Base-by-base conservation (phyloP, 177 flowering plant species). In the Viscum album region DNA sequence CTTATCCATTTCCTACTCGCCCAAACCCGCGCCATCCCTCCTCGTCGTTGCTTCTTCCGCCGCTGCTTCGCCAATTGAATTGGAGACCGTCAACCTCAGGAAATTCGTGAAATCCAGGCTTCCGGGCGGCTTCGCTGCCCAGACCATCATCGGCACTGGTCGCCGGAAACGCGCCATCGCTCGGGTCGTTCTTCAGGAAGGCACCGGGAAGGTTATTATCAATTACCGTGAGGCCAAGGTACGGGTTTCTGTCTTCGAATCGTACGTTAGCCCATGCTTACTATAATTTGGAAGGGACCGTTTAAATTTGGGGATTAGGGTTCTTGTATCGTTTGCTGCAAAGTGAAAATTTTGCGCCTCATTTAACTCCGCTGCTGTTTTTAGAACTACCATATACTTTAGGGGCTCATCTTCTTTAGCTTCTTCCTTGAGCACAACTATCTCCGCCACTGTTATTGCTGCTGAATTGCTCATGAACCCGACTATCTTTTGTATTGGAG, bases 111-210 rank as follows among this genome's bases (percentile, higher is more conserved):
- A 93, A 70, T 77, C 90, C 30, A 76, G 90, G 68, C 96, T 93
- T 63, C 92, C 96, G 0, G 98, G 97, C 21, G 98, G 98, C 0
- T 88, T 93, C 52, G 97, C 98, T 0, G 95, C 98, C 10, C 98
- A 93, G 75, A 79, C 81, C 16, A 67, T 88, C 21, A 67, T 80
- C 65, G 98, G 97, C 45, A 93, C 98, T 0, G 98, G 98, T 4
- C 82, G 97, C 34, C 72, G 98, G 54, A 93, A 93, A 75, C 82
- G 83, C 39, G 95, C 98, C 66, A 86, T 87, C 67, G 98, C 98
- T 72, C 85, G 98, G 2, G 97, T 93, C 15, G 97, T 94, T 66
- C 87, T 94, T 32, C 89, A 85, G 75, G 98, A 94, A 73, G 98
- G 98, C 54, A 82, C 85, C 33, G 98, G 98, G 0, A 83, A 86